Evolutionary conservation across 345 rosid genomes (phyloP).

Genomic region (Bruguiera parviflora): DNA sequence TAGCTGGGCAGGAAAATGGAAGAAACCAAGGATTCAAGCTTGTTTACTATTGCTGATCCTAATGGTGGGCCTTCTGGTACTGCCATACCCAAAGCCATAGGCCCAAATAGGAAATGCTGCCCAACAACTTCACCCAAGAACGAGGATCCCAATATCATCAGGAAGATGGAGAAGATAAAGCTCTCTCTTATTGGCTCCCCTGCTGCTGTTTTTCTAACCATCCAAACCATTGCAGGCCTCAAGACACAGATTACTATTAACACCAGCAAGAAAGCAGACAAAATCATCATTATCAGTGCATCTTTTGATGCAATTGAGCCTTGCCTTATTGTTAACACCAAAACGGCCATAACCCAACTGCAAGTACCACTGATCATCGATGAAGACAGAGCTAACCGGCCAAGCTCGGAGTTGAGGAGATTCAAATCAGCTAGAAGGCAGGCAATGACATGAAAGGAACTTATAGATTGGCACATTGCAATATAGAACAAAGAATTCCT

Average conservation of each 20-base stretch:
- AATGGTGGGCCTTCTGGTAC: slow-evolving; percentile 54
- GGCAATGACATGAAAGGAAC: slow-evolving; percentile 19
- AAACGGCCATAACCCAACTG: slow-evolving; percentile 1
- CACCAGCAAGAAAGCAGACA: not conserved
- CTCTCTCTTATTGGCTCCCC: slow-evolving; percentile 31
- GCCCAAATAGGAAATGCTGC: slow-evolving; percentile 35
- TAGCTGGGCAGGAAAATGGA: slow-evolving; percentile 28
- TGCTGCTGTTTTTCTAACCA: slow-evolving; percentile 15
- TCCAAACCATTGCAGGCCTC: slow-evolving; percentile 15
- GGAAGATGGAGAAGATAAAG: slow-evolving; percentile 24
- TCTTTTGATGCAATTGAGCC: not conserved
- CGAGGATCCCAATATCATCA: slow-evolving; percentile 30
- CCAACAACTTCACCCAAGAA: slow-evolving; percentile 23
- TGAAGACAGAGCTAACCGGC: slow-evolving; percentile 16
- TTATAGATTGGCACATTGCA: slow-evolving; percentile 12
- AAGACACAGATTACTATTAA: not conserved
- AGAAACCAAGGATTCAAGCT: slow-evolving; percentile 33
- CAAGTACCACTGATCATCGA: slow-evolving; percentile 20
- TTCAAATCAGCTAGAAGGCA: slow-evolving; percentile 19
- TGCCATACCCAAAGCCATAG: slow-evolving; percentile 37
- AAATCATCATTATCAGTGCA: not conserved
- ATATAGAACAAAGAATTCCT: not conserved
- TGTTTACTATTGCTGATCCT: slow-evolving; percentile 40
- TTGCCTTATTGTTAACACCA: slow-evolving; percentile 6
- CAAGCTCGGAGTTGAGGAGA: slow-evolving; percentile 21